Evolutionary conservation across 2,329 filamentous ascomycete genomes (phyloP).

Genomic region (Talaromyces sp.): DNA sequence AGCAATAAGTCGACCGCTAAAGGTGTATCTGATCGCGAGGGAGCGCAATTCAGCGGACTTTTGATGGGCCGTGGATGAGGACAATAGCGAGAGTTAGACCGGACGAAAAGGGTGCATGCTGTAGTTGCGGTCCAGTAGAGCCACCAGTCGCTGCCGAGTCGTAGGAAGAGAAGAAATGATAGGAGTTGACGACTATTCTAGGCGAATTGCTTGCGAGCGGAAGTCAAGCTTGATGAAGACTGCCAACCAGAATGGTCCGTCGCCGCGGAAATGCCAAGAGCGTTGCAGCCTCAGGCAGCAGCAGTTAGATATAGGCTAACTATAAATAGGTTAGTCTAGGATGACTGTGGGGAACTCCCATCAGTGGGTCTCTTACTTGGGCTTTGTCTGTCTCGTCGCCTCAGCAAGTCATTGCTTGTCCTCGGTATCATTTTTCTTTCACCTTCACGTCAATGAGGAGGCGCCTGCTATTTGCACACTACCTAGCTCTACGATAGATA

Average conservation of each 20-base stretch:
- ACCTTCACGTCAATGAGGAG: not conserved
- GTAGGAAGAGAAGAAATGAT: not conserved
- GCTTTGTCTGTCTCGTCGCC: not conserved
- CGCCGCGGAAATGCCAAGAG: not conserved
- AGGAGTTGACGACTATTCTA: not conserved
- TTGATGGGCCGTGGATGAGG: not conserved
- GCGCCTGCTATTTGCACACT: not conserved
- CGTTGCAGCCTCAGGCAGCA: not conserved
- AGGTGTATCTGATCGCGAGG: not conserved
- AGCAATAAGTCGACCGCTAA: not conserved
- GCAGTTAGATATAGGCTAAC: not conserved
- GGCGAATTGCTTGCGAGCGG: not conserved
- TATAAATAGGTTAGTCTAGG: not conserved
- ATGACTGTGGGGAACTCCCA: not conserved
- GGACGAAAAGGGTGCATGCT: not conserved
- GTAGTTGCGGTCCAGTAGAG: not conserved
- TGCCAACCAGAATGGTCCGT: not conserved
- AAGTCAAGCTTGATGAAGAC: not conserved
- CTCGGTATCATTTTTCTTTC: not conserved
- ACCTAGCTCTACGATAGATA: not conserved
- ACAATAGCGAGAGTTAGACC: not conserved
- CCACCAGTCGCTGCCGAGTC: not conserved
- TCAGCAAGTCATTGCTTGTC: not conserved
- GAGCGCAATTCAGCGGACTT: not conserved
- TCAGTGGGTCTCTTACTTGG: not conserved